Evolutionary conservation across 2,329 filamentous ascomycete species (phyloP).

Genomic region (Xylariales sp.): DNA sequence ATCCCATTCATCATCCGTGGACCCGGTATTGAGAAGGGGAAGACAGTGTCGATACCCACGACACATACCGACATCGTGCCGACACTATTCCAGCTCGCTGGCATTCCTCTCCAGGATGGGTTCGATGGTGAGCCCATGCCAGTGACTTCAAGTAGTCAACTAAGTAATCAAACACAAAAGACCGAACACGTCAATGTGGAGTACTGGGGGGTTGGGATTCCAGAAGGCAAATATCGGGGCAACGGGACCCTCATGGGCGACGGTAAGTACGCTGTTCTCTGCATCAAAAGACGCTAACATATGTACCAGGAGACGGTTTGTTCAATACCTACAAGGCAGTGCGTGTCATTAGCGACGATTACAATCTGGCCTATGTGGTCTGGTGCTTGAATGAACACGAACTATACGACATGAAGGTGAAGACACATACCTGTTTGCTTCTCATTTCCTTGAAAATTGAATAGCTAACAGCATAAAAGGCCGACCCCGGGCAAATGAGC

Average conservation of each 20-base stretch:
- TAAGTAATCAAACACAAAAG: conserved; percentile 13
- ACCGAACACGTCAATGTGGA: conserved; percentile 39
- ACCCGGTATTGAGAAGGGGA: conserved; percentile 44
- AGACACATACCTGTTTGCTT: conserved; percentile 7
- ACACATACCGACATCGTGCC: conserved; percentile 53
- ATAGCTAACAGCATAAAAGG: conserved; percentile 24
- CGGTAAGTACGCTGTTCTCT: neutral
- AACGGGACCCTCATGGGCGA: neutral
- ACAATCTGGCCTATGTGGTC: conserved; percentile 61
- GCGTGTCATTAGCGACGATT: conserved; percentile 47
- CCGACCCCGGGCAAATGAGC: conserved; percentile 46
- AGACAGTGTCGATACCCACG: conserved; percentile 40
- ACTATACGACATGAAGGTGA: conserved; percentile 56
- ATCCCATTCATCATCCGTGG: conserved; percentile 57
- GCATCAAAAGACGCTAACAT: neutral
- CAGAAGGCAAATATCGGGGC: conserved; percentile 7
- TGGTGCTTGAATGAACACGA: conserved; percentile 68
- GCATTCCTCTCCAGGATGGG: conserved; percentile 33
- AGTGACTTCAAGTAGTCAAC: conserved; percentile 25
- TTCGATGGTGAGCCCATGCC: conserved; percentile 49
- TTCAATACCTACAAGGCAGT: conserved; percentile 60
- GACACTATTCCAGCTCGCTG: conserved; percentile 41
- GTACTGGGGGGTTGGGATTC: conserved; percentile 40
- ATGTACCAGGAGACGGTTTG: neutral
- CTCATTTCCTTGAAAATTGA: neutral